A percentile compares a stretch with the other conserved stretches of the same genome.
Evolutionary conservation across 345 rosid species (phyloP).

Genomic region (Acer campestre): DNA sequence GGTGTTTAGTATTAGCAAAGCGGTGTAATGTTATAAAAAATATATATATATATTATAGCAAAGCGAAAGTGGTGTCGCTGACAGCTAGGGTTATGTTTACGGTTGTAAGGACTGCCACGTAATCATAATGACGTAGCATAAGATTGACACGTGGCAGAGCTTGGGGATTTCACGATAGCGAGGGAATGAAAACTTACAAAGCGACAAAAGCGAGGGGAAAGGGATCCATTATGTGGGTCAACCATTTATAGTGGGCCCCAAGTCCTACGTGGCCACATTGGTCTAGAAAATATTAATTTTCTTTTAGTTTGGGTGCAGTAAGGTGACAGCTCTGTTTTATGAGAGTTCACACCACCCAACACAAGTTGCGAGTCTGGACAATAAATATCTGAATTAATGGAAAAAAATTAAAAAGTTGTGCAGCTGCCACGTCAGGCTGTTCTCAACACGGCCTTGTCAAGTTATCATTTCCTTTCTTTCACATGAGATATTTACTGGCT

Average conservation of each 20-base stretch:
- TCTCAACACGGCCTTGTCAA: slow-evolving; percentile 10
- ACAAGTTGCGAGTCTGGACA: slow-evolving; percentile 17
- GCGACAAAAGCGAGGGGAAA: slow-evolving; percentile 29
- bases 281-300: slow-evolving; percentile 20
- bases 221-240: slow-evolving; percentile 45
- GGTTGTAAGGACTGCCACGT: slow-evolving; percentile 30
- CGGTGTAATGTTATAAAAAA: too few species aligned
- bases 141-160: slow-evolving; percentile 30
- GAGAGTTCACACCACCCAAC: slow-evolving; percentile 19
- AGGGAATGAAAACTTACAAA: slow-evolving; percentile 19
- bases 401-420: not conserved
- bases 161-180: slow-evolving; percentile 22
- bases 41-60: not conserved
- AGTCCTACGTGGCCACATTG: slow-evolving; percentile 54
- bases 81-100: slow-evolving; percentile 45
- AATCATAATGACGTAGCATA: slow-evolving; percentile 15
- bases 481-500: slow-evolving; percentile 24
- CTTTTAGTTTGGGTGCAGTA: slow-evolving; percentile 5
- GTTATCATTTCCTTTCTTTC: slow-evolving; percentile 14
- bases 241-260: slow-evolving; percentile 36
- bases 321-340: slow-evolving; percentile 9
- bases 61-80: slow-evolving; percentile 4
- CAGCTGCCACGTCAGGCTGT: slow-evolving; percentile 23
- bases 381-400: slow-evolving; percentile 16
- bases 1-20: too few species aligned